Evolutionary conservation across 2,329 filamentous ascomycete species (phyloP).

Genomic region (Paraphaeosphaeria sporulosa): DNA sequence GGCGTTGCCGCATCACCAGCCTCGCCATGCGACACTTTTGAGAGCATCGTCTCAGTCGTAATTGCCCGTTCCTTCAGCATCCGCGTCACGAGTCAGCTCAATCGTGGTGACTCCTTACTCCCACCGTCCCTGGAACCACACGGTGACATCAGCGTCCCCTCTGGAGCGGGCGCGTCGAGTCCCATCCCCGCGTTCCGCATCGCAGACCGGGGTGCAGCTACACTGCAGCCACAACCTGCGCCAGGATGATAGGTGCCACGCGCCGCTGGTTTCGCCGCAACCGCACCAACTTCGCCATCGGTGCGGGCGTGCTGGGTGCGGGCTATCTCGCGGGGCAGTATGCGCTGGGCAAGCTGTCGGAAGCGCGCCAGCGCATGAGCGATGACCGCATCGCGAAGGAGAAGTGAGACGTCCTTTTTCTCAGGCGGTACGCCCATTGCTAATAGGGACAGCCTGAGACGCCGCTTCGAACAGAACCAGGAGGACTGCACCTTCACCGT

Average conservation of each 20-base stretch:
- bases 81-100: neutral
- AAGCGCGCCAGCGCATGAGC: slow-evolving; percentile 95
- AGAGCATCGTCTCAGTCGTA: neutral
- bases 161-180: neutral
- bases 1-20: slow-evolving; percentile 1
- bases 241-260: slow-evolving; percentile 73
- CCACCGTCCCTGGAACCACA: neutral
- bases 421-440: neutral
- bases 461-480: slow-evolving; percentile 98
- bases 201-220: neutral
- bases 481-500: slow-evolving; percentile 99
- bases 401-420: slow-evolving; percentile 69
- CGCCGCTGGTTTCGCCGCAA: slow-evolving; percentile 94
- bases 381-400: slow-evolving; percentile 95
- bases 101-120: neutral
- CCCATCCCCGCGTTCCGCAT: slow-evolving; percentile 8
- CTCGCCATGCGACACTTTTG: neutral
- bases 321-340: slow-evolving; percentile 94
- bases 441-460: slow-evolving; percentile 72
- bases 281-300: slow-evolving; percentile 86
- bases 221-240: neutral
- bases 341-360: slow-evolving; percentile 87
- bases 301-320: slow-evolving; percentile 84
- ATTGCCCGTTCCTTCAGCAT: neutral
- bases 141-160: neutral